These are phyloP conservation scores for Neofusicoccum parvum DNA, from an alignment of 2,329 filamentous ascomycete species.

Conservation along the genomic window DNA sequence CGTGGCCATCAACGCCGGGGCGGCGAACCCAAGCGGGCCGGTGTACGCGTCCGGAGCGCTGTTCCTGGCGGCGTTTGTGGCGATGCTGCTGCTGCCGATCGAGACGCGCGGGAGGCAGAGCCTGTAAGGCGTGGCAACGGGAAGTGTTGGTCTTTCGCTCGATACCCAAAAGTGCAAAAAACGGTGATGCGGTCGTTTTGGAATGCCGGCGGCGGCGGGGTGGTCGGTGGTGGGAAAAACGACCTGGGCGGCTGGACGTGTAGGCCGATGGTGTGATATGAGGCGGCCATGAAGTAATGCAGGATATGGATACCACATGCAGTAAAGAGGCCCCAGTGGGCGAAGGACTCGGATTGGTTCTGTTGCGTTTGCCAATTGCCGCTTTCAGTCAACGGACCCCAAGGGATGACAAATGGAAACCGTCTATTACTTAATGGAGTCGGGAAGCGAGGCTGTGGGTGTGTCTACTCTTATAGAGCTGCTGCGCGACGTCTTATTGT, in stretches of 20 bases:
- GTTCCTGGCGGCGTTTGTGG: slow-evolving; percentile 47
- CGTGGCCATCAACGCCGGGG: slow-evolving; percentile 55
- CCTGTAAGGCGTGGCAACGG: slow-evolving; percentile 31
- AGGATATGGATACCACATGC: neutral
- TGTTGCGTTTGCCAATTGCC: neutral
- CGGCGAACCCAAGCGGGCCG: slow-evolving; percentile 42
- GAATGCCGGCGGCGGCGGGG: no score
- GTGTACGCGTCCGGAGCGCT: slow-evolving; percentile 48
- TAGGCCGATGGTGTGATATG: neutral
- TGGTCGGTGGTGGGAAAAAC: no score
- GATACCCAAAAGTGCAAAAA: neutral
- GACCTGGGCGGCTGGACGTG: no score
- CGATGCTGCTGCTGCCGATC: slow-evolving; percentile 46
- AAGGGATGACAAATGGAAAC: no score
- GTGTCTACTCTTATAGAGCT: no score
- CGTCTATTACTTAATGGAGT: no score
- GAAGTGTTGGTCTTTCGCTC: neutral
- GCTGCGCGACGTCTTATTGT: no score
- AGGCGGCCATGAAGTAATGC: neutral
- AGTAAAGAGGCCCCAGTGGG: neutral
- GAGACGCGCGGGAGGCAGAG: slow-evolving; percentile 47
- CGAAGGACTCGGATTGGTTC: neutral
- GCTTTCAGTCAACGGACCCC: neutral
- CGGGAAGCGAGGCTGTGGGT: no score
- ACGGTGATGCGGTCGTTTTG: neutral